Evolutionary conservation across 306 rosid genomes (phyloP).

Genomic region (Castanea mollissima): DNA sequence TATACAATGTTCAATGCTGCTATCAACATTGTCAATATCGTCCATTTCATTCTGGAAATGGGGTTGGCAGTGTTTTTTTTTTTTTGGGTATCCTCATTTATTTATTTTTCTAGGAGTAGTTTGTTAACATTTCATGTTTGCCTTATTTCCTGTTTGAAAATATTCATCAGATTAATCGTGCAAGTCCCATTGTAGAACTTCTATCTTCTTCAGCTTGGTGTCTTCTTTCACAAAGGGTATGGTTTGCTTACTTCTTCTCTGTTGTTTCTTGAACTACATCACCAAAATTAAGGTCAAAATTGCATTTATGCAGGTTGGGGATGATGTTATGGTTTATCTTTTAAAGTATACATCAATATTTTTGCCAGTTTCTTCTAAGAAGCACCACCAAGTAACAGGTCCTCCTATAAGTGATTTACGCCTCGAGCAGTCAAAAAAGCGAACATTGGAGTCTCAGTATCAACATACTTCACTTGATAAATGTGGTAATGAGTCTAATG

Average conservation of each 20-base stretch:
- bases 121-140: too few relatives aligned
- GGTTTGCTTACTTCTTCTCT: not conserved
- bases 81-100: too few relatives aligned
- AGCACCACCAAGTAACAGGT: constrained; percentile 73
- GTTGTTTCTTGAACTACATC: constrained; percentile 13
- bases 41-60: too few relatives aligned
- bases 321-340: constrained; percentile 52
- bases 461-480: constrained; percentile 25
- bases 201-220: constrained; percentile 64
- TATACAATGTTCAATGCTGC: too few relatives aligned
- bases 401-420: constrained; percentile 43
- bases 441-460: constrained; percentile 20
- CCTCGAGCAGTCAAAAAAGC: constrained; percentile 24
- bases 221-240: constrained; percentile 72
- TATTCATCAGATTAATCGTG: constrained; percentile 30
- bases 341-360: constrained; percentile 56
- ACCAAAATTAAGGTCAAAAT: constrained; percentile 8
- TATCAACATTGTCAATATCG: too few relatives aligned
- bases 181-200: constrained; percentile 52
- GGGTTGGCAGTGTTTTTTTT: too few relatives aligned
- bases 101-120: too few relatives aligned
- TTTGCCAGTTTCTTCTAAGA: constrained; percentile 47
- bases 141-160: too few relatives aligned
- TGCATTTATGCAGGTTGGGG: constrained; percentile 58
- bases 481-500: constrained; percentile 35